phyloP scores from a whole-genome alignment of 2,329 filamentous ascomycete genomes.

The Bimuria novae-zelandiae region DNA sequence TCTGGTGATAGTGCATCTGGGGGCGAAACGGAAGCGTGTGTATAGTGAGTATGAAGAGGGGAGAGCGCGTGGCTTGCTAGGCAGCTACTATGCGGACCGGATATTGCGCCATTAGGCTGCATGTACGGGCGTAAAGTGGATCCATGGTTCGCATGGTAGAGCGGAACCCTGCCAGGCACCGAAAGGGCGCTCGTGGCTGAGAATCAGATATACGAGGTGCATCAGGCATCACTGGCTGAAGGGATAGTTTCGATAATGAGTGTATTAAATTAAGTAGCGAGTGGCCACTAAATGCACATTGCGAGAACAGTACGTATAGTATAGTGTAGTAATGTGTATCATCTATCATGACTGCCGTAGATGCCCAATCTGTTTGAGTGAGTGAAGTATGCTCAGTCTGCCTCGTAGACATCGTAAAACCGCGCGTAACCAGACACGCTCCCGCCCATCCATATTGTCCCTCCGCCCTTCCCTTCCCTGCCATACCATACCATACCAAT shows the following conservation, averaged over 20 bases:
- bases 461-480: not conserved
- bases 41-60: not conserved
- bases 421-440: slow-evolving; percentile 27
- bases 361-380: slow-evolving; percentile 21
- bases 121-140: not conserved
- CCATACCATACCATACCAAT: no score
- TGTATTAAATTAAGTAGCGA: slow-evolving; percentile 15
- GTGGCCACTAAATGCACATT: slow-evolving; percentile 8
- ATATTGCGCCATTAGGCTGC: slow-evolving; percentile 2
- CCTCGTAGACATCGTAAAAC: slow-evolving; percentile 16
- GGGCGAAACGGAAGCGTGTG: not conserved
- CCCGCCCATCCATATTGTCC: not conserved
- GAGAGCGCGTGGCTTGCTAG: not conserved
- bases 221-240: slow-evolving; percentile 1
- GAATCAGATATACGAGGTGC: slow-evolving; percentile 2
- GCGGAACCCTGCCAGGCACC: slow-evolving; percentile 8
- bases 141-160: not conserved
- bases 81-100: not conserved
- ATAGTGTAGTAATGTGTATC: not conserved
- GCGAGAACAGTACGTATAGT: slow-evolving; percentile 11
- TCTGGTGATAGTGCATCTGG: not conserved
- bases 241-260: not conserved
- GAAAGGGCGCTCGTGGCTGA: slow-evolving; percentile 3
- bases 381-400: slow-evolving; percentile 17
- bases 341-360: slow-evolving; percentile 6